Evolutionary conservation across 192 early-diverging fungal species (phyloP).

Genomic region (Polychytrium aggregatum): DNA sequence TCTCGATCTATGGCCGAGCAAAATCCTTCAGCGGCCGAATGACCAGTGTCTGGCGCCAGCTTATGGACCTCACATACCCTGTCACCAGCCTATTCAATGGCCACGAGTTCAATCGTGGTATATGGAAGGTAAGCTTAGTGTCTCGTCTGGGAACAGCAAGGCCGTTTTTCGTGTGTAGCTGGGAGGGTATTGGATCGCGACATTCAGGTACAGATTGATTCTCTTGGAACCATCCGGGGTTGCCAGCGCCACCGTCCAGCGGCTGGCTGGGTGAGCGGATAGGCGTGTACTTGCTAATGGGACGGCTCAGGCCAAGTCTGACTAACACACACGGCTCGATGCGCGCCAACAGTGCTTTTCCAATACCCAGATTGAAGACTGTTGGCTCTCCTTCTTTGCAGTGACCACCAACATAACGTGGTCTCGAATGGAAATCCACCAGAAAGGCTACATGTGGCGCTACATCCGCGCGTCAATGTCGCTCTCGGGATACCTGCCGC

Average conservation of each 20-base stretch:
- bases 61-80: constrained; percentile 93
- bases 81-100: constrained; percentile 80
- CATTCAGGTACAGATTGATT: no score
- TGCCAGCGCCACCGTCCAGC: no score
- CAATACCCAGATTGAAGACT: constrained; percentile 91
- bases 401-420: constrained; percentile 94
- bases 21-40: constrained; percentile 74
- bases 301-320: no score
- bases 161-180: no score
- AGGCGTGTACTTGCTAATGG: no score
- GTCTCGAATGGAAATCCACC: constrained; percentile 88
- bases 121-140: constrained; percentile 97
- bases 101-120: constrained; percentile 89
- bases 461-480: constrained; percentile 98
- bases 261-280: no score
- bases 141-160: no score
- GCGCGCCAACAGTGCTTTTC: constrained; percentile 47
- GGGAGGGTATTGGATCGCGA: no score
- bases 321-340: no score
- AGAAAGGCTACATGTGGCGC: constrained; percentile 89
- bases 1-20: constrained; percentile 73
- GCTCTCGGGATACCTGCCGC: constrained; percentile 87
- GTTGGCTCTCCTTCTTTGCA: constrained; percentile 94
- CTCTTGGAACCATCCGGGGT: no score
- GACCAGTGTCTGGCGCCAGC: constrained; percentile 74